phyloP scores from a whole-genome alignment of 1,284 basidiomycete species.

The Tilletia horrida region DNA sequence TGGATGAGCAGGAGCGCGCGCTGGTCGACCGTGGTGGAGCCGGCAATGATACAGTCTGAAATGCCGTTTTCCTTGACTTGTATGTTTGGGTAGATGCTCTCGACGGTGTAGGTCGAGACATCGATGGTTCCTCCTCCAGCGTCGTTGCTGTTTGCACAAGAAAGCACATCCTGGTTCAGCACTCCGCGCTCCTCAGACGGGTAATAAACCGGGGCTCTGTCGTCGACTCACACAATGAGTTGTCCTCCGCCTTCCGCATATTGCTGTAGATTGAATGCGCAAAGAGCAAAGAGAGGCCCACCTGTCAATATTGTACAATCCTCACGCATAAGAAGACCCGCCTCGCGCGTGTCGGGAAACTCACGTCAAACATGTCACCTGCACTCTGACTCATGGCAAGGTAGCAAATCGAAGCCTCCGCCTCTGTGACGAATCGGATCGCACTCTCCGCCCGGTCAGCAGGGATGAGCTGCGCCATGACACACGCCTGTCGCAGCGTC shows the following conservation, averaged over 20 bases:
- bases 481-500: constrained; percentile 23
- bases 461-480: constrained; percentile 25
- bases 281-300: background rate
- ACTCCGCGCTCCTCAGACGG: too few relatives aligned
- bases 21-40: constrained; percentile 23
- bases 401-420: constrained; percentile 24
- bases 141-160: background rate
- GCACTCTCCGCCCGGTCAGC: constrained; percentile 21
- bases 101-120: constrained; percentile 24
- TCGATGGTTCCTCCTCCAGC: constrained; percentile 25
- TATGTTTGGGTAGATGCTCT: constrained; percentile 22
- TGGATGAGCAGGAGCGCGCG: constrained; percentile 23
- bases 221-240: constrained; percentile 5
- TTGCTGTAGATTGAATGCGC: background rate
- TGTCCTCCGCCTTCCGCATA: constrained; percentile 17
- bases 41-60: constrained; percentile 25
- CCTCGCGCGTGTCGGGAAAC: too few relatives aligned
- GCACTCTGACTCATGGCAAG: constrained; percentile 23
- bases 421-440: constrained; percentile 26
- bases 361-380: constrained; percentile 15
- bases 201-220: background rate
- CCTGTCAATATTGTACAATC: background rate
- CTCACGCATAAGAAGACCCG: too few relatives aligned
- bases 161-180: too few relatives aligned
- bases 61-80: constrained; percentile 23